phyloP scores from a whole-genome alignment of 768 basidiomycete genomes.

The Tylopilus vinaceipallidus region DNA sequence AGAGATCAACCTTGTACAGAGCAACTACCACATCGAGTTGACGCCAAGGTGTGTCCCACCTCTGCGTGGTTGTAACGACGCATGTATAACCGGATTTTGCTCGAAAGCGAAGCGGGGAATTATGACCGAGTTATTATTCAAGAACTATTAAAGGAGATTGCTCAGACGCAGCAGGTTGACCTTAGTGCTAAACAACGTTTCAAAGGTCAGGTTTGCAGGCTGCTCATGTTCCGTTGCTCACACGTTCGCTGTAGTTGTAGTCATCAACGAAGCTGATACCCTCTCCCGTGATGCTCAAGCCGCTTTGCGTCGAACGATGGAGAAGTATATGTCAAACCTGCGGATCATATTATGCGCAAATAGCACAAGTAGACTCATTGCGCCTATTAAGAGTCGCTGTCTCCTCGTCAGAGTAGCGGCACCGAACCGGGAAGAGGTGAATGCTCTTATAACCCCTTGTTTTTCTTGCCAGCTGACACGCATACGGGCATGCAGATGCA shows the following conservation, averaged over 20 bases:
- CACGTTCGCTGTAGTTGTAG: slow-evolving; percentile 61
- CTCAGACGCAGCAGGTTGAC: slow-evolving; percentile 98
- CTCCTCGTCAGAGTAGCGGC: slow-evolving; percentile 91
- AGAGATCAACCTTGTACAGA: slow-evolving; percentile 95
- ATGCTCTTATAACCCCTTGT: slow-evolving; percentile 8
- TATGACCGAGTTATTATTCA: slow-evolving; percentile 95
- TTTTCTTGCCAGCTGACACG: slow-evolving; percentile 1
- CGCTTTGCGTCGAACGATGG: slow-evolving; percentile 95
- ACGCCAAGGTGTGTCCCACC: slow-evolving; percentile 76
- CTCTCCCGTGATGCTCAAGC: slow-evolving; percentile 96
- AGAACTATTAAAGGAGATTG: slow-evolving; percentile 96
- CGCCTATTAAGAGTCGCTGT: slow-evolving; percentile 95
- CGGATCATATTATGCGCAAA: slow-evolving; percentile 95
- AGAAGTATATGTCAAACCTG: slow-evolving; percentile 98
- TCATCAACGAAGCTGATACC: slow-evolving; percentile 97
- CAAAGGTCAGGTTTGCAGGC: slow-evolving; percentile 62
- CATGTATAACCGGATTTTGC: slow-evolving; percentile 1
- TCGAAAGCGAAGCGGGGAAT: slow-evolving; percentile 85
- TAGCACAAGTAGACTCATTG: slow-evolving; percentile 92
- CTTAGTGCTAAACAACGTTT: slow-evolving; percentile 93
- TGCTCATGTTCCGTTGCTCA: not conserved
- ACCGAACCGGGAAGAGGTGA: slow-evolving; percentile 74
- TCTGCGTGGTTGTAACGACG: not conserved
- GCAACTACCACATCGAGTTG: slow-evolving; percentile 96
- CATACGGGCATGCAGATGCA: slow-evolving; percentile 57